Percentiles rank a stretch among this genome's conserved stretches.
phyloP scores from a whole-genome alignment of 495 filamentous ascomycete species.

The Lophiotrema nucula region DNA sequence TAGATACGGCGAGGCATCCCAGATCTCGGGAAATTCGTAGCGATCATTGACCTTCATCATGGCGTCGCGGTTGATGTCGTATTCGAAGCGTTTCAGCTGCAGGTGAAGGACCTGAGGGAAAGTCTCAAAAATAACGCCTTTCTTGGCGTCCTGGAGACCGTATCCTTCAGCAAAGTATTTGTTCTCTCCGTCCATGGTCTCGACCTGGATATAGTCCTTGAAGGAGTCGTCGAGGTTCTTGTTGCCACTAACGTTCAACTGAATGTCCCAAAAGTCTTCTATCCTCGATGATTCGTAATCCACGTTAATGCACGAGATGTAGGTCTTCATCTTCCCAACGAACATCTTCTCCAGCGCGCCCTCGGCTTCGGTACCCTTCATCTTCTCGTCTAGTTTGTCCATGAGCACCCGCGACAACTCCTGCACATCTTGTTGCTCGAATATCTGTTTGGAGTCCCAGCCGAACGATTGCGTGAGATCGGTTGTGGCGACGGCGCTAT shows the following conservation, averaged over 20 bases:
- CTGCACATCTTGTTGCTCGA: constrained; percentile 98
- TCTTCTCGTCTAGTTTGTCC: constrained; percentile 91
- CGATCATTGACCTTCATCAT: constrained; percentile 99
- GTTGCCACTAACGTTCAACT: constrained; percentile 93
- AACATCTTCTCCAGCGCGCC: constrained; percentile 88
- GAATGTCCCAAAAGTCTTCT: constrained; percentile 99
- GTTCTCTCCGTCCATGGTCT: constrained; percentile 96
- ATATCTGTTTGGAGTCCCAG: constrained; percentile 97
- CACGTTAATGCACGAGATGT: constrained; percentile 97
- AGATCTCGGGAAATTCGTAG: constrained; percentile 92
- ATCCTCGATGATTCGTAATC: constrained; percentile 90
- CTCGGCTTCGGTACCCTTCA: constrained; percentile 97
- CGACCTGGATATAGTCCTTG: constrained; percentile 91
- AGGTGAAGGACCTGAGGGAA: constrained; percentile 95
- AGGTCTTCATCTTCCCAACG: constrained; percentile 95
- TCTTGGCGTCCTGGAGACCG: constrained; percentile 92
- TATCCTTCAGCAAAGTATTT: constrained; percentile 92
- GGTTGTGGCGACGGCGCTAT: constrained; percentile 77
- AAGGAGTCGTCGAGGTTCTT: constrained; percentile 92
- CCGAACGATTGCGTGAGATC: constrained; percentile 96
- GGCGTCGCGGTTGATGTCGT: constrained; percentile 89
- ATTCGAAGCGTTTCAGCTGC: constrained; percentile 97
- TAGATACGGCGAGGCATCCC: constrained; percentile 86
- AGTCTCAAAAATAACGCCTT: constrained; percentile 93
- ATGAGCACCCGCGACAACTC: constrained; percentile 94